Conservation (phyloP, 2,329 filamentous ascomycete species). For the Penicillium digitatum region DNA sequence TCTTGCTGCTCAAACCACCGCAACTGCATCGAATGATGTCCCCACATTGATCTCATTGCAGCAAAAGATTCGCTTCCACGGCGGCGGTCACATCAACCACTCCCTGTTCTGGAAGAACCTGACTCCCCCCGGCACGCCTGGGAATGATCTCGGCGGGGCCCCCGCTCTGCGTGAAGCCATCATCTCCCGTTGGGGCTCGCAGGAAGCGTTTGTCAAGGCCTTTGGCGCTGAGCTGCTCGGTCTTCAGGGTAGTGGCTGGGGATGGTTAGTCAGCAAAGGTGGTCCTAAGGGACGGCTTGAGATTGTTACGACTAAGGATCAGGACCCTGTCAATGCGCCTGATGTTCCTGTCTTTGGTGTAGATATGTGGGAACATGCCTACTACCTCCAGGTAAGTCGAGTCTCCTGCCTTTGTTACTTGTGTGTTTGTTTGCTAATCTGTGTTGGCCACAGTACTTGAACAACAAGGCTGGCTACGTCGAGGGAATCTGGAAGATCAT, state of each 20-base stretch:
- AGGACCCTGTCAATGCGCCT: constrained; percentile 74
- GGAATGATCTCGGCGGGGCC: constrained; percentile 52
- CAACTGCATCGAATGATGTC: constrained; percentile 56
- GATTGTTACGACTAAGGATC: constrained; percentile 79
- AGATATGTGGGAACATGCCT: constrained; percentile 93
- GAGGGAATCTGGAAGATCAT: constrained; percentile 85
- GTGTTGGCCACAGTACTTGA: constrained; percentile 64
- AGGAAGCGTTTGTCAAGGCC: constrained; percentile 61
- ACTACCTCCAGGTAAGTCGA: constrained; percentile 67
- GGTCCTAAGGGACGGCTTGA: constrained; percentile 56
- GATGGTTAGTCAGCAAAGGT: constrained; percentile 71
- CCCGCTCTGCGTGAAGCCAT: constrained; percentile 61
- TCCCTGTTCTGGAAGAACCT: constrained; percentile 88
- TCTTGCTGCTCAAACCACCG: constrained; percentile 59
- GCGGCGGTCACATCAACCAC: constrained; percentile 91
- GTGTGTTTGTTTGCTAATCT: neutral
- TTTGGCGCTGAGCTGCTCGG: constrained; percentile 64
- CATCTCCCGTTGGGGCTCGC: constrained; percentile 61
- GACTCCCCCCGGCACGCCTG: constrained; percentile 55
- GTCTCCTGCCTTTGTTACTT: fast-evolving
- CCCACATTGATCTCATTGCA: constrained; percentile 64
- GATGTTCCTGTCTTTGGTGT: constrained; percentile 74
- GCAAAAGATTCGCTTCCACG: constrained; percentile 76
- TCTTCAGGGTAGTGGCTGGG: constrained; percentile 83
- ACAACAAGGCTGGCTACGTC: constrained; percentile 91